Evolutionary conservation across 2,329 filamentous ascomycete genomes (phyloP), one percentile per base, ranked within the genome.

Genomic region (Ophiostoma sp.): DNA sequence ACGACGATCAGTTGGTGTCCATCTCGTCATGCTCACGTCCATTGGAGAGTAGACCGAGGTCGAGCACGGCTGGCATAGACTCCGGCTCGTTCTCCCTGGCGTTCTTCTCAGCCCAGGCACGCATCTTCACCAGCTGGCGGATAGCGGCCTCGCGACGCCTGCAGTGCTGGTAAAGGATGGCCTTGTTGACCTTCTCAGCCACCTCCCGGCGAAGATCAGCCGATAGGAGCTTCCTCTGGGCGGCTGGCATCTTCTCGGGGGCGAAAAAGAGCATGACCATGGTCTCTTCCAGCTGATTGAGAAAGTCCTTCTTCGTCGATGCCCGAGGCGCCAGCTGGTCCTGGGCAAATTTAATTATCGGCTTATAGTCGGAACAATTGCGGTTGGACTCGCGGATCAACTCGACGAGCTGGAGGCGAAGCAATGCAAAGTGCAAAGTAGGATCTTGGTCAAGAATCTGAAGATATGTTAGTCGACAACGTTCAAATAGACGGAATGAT

Each of bases 211-310:
- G 88, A 62, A 98, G 83, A 64, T 87, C 85, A 2, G 93, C 91
- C 72, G 96, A 85, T 18, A 99, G 81, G 41, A 99, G 82, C 64
- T 87, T 86, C 49, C 89, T 87, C 44, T 97, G 82, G 65, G 91
- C 87, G 2, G 91, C 88, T 62, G 91, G 87, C 49, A 97, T 84
- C 66, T 87, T 89, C 67, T 95, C 90, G n/a, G 87, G 84, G 0
- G 92, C 88, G 73, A 97, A 97, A 60, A 99, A 89, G 52, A 99
- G 82, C 55, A 99, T 84, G 0, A 92, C 90, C 89, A 99, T 97
- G 0, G 95, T 97, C 76, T 89, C 87, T 78, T 99, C 95, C 11
- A 99, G 83, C 70, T 96, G 93, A 72, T 90, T 86, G 12, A 97
- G 83, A 72, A 97, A 98, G 62, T 89, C 87, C 4, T 86, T 84